These are phyloP conservation scores for Apocynum venetum DNA, from an alignment of 257 asterid genomes.

Conservation along the genomic window DNA sequence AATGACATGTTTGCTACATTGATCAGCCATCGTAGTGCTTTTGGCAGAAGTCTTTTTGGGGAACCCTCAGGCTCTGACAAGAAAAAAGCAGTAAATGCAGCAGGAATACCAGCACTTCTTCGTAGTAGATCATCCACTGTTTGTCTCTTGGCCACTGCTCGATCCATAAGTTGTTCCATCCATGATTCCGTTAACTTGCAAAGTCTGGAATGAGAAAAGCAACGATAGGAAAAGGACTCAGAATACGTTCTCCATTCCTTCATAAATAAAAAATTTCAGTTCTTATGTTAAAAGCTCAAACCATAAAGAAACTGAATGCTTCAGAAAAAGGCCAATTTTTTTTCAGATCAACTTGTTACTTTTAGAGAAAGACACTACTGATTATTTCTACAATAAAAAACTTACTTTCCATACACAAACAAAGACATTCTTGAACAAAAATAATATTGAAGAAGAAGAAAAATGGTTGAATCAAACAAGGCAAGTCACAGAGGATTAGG, in stretches of 20 bases:
- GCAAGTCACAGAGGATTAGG: background rate
- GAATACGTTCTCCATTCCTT: background rate
- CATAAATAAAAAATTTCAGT: background rate
- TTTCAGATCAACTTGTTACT: background rate
- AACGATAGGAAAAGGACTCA: constrained; percentile 13
- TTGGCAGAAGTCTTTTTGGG: constrained; percentile 87
- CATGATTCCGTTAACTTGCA: constrained; percentile 82
- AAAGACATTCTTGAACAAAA: background rate
- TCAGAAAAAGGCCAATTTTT: background rate
- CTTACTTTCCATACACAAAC: background rate
- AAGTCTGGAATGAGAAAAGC: constrained; percentile 52
- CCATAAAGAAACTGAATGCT: background rate
- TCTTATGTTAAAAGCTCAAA: background rate
- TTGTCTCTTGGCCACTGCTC: constrained; percentile 86
- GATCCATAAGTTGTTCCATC: constrained; percentile 95
- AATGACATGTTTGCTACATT: constrained; percentile 55
- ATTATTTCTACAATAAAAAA: background rate
- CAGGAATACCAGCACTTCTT: constrained; percentile 99
- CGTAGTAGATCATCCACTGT: constrained; percentile 93
- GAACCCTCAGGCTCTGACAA: constrained; percentile 97
- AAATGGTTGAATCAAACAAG: constrained; percentile 5
- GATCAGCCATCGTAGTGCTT: constrained; percentile 81
- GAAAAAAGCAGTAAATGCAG: constrained; percentile 91
- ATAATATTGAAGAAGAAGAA: no score
- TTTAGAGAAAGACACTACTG: background rate